Base-by-base conservation (phyloP, 371 early-diverging fungal species). In the Lichtheimia ramosa region DNA sequence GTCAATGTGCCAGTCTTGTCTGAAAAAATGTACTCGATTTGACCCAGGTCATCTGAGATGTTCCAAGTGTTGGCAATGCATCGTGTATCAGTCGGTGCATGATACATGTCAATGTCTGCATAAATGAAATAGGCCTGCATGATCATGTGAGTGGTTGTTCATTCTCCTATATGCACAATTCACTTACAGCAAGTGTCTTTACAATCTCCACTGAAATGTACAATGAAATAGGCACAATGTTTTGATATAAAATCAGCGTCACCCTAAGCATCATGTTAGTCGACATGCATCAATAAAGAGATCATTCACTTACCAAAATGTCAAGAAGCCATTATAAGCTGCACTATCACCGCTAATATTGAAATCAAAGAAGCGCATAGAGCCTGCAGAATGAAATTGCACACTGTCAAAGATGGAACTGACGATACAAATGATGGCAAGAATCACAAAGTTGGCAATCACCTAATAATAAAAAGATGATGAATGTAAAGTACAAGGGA, bases 151-250 rank as follows among this genome's bases (percentile, higher is more conserved):
- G 65, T 40, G 68, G 66, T 39, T 15, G 13, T 54, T 13, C 14
- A 5, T 34, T 10, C 34, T 34, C 34, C 34, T 34, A 34, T 34
- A 1, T 10, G 10, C 10, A 1, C 10, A 18, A 3, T 41, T 14
- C 20, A 63, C 74, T 62, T 74, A 77, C 77, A 28, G 71, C 74
- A 14, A 74, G 54, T 12, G 91, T 86, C 70, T 92, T 93, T 24
- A 92, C 94, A 34, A 93, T 80, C 72, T 99, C 99, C 5, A 98
- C 83, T 14, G 92, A 96, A 53, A 98, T 90, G 69, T 96, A 98
- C 20, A 99, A 81, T 15, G 97, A 96, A 55, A 99, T 91, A 0
- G 99, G 99, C 2, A 78, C 75, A 59, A 78, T 74, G 56, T 78
- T 78, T 54, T 78, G 79, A 51, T 74, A 78, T 50, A 78, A 53